Evolutionary conservation across 441 rosid genomes (phyloP), one percentile per base, ranked within the genome.

Genomic region (Pelargonium hybrid): DNA sequence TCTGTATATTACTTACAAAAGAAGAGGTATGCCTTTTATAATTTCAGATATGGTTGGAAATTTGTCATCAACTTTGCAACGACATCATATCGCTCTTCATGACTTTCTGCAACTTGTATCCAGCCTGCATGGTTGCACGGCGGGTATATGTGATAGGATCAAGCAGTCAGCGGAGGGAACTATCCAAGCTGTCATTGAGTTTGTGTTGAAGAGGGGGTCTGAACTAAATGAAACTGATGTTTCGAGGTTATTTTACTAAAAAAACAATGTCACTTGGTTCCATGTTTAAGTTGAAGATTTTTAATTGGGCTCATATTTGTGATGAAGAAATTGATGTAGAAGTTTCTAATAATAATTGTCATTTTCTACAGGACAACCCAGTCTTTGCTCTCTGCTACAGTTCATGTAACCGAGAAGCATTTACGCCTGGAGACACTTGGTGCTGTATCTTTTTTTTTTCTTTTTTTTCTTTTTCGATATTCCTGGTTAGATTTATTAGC

Each of bases 121-220:
- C 71, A 81, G 96, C 71, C 81, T 95, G 80, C 86, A 84, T 73
- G 84, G 90, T 74, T 88, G 91, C 82, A 77, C 93, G 57, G 66
- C 87, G 74, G 97, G 95, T 78, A 83, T 95, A 79, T 90, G 99
- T 73, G 98, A 95, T 80, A 87, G 82, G 84, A 77, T 87, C 80
- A 92, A 84, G 82, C 97, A 85, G 76, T 88, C 99, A 62, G 96
- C 98, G 70, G 99, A 95, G 85, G 99, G 99, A 75, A 87, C 95
- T 70, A 89, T 90, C 70, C 95, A 89, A 85, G 97, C 99, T 48
- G 91, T 95, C 79, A 82, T 81, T 79, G 98, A 95, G 82, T 92
- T 95, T 79, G 93, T 90, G 52, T 79, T 85, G 41, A 89, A 83
- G 80, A 86, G 98, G 76, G 97, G 98, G 73, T 78, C 75, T 80